These are phyloP conservation scores for Acanthochlamys bracteata DNA, from an alignment of 106 monocot species.

Conservation along the genomic window DNA sequence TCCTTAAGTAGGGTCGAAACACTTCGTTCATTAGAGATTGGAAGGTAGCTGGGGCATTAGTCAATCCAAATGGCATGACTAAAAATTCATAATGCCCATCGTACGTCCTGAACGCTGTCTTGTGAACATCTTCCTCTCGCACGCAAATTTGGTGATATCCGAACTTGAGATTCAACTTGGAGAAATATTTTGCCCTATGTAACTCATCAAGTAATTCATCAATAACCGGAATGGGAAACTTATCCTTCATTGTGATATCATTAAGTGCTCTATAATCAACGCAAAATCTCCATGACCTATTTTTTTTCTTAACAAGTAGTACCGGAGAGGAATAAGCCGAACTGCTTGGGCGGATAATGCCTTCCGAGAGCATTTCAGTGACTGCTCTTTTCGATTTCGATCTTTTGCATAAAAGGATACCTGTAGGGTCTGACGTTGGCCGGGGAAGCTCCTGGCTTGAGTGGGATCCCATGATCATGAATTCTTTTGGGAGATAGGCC, in stretches of 20 bases:
- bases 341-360: not conserved
- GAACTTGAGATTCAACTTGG: too few species aligned
- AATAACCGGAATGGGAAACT: conserved; percentile 9
- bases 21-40: too few species aligned
- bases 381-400: not conserved
- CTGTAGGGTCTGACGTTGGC: not conserved
- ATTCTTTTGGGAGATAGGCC: too few species aligned
- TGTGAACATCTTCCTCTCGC: too few species aligned
- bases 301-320: conserved; percentile 4
- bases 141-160: too few species aligned
- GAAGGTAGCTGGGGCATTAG: too few species aligned
- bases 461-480: not conserved
- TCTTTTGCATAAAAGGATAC: not conserved
- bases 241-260: not conserved
- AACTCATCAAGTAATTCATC: not conserved
- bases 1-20: too few species aligned
- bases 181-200: not conserved
- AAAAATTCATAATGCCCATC: too few species aligned
- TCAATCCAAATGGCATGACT: too few species aligned
- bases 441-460: not conserved
- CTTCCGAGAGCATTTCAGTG: not conserved
- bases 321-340: not conserved
- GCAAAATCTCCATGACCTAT: conserved; percentile 3
- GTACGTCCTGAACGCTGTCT: too few species aligned
- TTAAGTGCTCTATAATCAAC: conserved; percentile 5